Base-by-base conservation (phyloP, 768 basidiomycete species). In the Suillus subluteus region DNA sequence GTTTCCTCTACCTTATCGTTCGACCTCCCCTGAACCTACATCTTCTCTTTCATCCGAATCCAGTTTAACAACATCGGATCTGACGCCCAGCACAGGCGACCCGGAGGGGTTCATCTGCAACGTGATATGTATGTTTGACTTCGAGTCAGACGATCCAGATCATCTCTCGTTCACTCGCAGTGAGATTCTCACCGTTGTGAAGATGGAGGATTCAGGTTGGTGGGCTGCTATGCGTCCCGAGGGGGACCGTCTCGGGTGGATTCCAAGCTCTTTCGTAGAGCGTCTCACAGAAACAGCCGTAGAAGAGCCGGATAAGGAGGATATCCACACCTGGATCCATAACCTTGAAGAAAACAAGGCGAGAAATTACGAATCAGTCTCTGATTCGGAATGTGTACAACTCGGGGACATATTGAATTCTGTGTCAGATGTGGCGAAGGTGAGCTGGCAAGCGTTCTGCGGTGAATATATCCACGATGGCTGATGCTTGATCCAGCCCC, bases 151-250 rank as follows among this genome's bases (percentile, higher is more conserved):
- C 30, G 92, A 92, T 69, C 76, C 81, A 18, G 84, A 83, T 70
- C 87, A 88, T 65, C 81, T 93, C 21, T 78, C 84, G 4, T 92
- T 94, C 75, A 77, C 76, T 48, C 85, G 85, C 78, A 86, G 87
- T 67, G 91, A 93, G 68, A 84, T 92, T 26, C 77, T 94, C 37
- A 84, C 86, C 30, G 80, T 94, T 62, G 81, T 94, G 55, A 87
- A 87, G 75, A 82, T 86, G 75, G 90, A 92, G 75, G 82, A 84
- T 15, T 85, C 88, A 2, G 92, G 92, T 12, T 94, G 91, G 92
- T 94, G 91, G 91, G 91, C 90, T 23, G 92, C 91, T 23, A 84
- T 90, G 78, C 81, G 86, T 30, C 77, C 78, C 13, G 81, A 81
- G 44, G 84, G 83, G 15, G 79, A 83, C 59, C 74, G 77, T 41